Evolutionary conservation across 495 filamentous ascomycete species (phyloP), one percentile per base, ranked within the genome.

Genomic region (Podospora sp.): DNA sequence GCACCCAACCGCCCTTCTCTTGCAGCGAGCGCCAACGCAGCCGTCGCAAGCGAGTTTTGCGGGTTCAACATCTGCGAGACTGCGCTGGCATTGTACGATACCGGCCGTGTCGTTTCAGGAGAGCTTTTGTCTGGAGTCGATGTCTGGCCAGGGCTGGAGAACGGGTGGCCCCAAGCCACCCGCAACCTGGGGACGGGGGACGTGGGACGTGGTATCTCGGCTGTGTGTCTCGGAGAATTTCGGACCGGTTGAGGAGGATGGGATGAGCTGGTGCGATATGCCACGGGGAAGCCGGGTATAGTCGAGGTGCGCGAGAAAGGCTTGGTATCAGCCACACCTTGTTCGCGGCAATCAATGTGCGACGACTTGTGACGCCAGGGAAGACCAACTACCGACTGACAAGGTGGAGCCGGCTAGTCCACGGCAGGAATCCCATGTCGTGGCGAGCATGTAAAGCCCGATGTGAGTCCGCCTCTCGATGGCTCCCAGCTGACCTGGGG

Each of bases 311-410:
- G 4, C 2, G 16, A 18, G 16, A 46, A 14, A 46, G 4, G 40
- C 40, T 46, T 55, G 25, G 25, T 55, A n/a, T 24, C 52, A 55
- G 52, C 52, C 52, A 55, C 52, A 55, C 52, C 24, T 55, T 55
- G 20, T 55, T 55, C 24, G 20, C 20, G 14, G 20, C 52, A 55
- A 55, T 26, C 24, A 55, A 55, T 55, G 2, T 55, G 52, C 52
- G 52, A 55, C 52, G 52, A 4, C 6, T 22, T 55, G 52, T 26
- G 20, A 55, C 52, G 20, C 52, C 52, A n/a, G 40, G 40, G 16
- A 46, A 46, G 40, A 14, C 40, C 16, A 55, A 22, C 52, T 55
- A 22, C 24, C 52, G 21, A 14, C 20, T 26, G 52, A 12, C 7
- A 16, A 1, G 52, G 52, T 22, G 6, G 16, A 55, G 24, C n/a